Evolutionary conservation across 2,329 filamentous ascomycete genomes (phyloP).

Genomic region (Rosellinia necatrix): DNA sequence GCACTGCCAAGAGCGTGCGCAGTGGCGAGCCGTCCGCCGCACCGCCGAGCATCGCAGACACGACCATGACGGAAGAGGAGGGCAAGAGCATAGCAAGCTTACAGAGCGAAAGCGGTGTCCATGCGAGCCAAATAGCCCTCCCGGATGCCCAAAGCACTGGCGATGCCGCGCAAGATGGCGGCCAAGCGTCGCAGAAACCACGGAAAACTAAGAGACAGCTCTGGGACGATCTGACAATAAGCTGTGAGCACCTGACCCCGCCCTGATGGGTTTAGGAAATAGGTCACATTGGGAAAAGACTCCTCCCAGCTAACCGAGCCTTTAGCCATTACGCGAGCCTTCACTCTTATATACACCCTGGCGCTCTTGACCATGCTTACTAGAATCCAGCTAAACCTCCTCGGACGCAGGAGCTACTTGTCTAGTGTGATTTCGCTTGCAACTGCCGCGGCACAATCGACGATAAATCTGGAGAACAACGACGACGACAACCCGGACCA

Average conservation of each 20-base stretch:
- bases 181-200: conserved; percentile 53
- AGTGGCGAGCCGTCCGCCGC: conserved; percentile 54
- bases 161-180: conserved; percentile 49
- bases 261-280: not conserved
- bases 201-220: conserved; percentile 86
- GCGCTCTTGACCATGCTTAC: conserved; percentile 89
- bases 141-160: conserved; percentile 53
- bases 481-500: conserved; percentile 86
- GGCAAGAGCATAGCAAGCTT: conserved; percentile 74
- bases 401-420: conserved; percentile 92
- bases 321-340: conserved; percentile 83
- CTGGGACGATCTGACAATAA: conserved; percentile 97
- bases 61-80: conserved; percentile 83
- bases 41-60: conserved; percentile 64
- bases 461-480: conserved; percentile 89
- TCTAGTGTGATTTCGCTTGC: conserved; percentile 93
- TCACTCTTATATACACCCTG: conserved; percentile 90
- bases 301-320: conserved; percentile 10
- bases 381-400: conserved; percentile 92
- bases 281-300: not conserved
- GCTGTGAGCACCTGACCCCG: conserved; percentile 67
- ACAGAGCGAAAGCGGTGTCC: conserved; percentile 80
- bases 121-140: conserved; percentile 75
- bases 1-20: conserved; percentile 65
- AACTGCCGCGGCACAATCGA: conserved; percentile 71